Evolutionary conservation across 345 rosid species (phyloP), one percentile per base, ranked within the genome.

Genomic region (Lepidium didymum): DNA sequence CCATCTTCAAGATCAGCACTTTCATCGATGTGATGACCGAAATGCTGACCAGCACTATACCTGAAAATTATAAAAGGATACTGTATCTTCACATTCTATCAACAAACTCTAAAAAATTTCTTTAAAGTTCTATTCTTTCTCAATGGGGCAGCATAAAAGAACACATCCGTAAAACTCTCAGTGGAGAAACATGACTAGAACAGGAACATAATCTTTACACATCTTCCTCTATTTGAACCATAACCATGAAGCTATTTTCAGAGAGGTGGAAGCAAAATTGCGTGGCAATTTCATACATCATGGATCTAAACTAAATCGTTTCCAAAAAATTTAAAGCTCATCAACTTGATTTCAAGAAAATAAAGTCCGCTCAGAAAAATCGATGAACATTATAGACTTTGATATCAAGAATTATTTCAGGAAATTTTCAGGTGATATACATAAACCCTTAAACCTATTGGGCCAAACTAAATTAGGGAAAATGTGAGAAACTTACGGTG

Each of bases 21-120:
- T 76, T 81, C 95, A 62, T 94, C 99, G 25, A 90, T 82, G 77
- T 93, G 98, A 29, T 81, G 83, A 54, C 97, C 97, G 76, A 90
- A 93, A 19, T 78, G 84, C 79, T 88, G 96, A 62, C 98, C 98
- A 72, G 73, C 84, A 76, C 80, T 83, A 75, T 93, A 93, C 83
- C 98, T 93, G 75, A 68, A 65, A 62, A 63, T 68, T 3, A 36
- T 33, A 5, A 36, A 44, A 55, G n/a, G 40, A 62, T 64, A 50
- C 12, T 35, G 8, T 40, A 18, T 23, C 19, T 60, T 38, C 23
- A 35, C 25, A 66, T 13, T 33, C 16, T 52, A 35, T 25, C n/a
- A 16, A 14, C 10, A 59, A 37, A 51, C 50, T 56, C 56, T 31
- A 52, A n/a, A 2, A 42, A 37, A 1, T 10, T 37, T 37, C n/a